phyloP scores from a whole-genome alignment of 2,329 filamentous ascomycete species.

The Magnaporthiopsis rhizophila region DNA sequence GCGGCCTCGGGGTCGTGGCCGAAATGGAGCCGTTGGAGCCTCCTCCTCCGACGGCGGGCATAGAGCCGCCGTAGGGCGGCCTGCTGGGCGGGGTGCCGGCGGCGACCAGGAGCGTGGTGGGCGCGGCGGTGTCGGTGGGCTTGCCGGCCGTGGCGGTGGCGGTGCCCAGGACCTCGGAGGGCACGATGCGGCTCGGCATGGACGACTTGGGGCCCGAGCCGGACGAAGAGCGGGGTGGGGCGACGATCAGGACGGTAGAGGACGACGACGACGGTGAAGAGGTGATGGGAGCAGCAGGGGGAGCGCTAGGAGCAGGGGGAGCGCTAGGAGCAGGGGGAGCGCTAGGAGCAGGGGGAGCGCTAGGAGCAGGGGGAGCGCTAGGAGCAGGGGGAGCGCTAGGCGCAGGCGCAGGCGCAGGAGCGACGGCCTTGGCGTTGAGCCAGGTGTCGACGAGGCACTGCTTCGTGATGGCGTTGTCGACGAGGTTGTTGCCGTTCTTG shows the following conservation, averaged over 20 bases:
- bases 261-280: not conserved
- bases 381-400: not conserved
- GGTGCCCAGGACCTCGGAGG: not conserved
- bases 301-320: not conserved
- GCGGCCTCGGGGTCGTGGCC: not conserved
- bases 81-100: conserved; percentile 1
- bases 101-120: conserved; percentile 6
- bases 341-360: no score
- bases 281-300: not conserved
- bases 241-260: not conserved
- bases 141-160: not conserved
- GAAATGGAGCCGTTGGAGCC: not conserved
- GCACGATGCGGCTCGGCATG: not conserved
- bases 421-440: conserved; percentile 3
- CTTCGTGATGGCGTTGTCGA: conserved; percentile 13
- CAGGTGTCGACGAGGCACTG: conserved; percentile 14
- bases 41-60: not conserved
- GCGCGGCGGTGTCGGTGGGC: not conserved
- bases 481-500: conserved; percentile 16
- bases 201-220: not conserved
- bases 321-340: no score
- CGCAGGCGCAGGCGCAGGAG: not conserved
- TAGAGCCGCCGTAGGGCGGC: not conserved
- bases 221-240: not conserved
- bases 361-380: no score